phyloP scores from a whole-genome alignment of 1,284 basidiomycete species.

The Ceratobasidium papillatum region DNA sequence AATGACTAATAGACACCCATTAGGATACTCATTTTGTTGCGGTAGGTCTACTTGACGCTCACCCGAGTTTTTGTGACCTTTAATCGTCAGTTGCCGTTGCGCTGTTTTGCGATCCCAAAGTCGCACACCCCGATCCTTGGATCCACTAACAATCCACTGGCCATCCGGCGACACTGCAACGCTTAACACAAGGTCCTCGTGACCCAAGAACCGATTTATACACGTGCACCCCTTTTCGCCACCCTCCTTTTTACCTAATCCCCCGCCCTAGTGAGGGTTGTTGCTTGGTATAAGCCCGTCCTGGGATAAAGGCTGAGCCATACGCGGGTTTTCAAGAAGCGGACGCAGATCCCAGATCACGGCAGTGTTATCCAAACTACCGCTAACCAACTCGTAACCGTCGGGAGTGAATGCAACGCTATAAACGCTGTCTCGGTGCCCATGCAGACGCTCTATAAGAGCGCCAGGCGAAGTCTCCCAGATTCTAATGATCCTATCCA shows the following conservation, averaged over 20 bases:
- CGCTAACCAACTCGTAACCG: conserved; percentile 79
- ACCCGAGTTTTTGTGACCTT: conserved; percentile 90
- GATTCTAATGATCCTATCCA: conserved; percentile 86
- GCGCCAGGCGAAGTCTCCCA: conserved; percentile 82
- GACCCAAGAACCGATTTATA: conserved; percentile 81
- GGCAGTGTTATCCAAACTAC: conserved; percentile 86
- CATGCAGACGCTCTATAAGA: conserved; percentile 77
- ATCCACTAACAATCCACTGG: conserved; percentile 88
- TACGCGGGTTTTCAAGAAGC: conserved; percentile 49
- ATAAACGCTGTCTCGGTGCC: conserved; percentile 86
- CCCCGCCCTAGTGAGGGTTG: conserved; percentile 15
- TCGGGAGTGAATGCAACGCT: conserved; percentile 88
- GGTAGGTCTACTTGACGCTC: conserved; percentile 45
- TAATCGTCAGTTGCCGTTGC: conserved; percentile 81
- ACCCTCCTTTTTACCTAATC: conserved; percentile 55
- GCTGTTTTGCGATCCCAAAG: conserved; percentile 85
- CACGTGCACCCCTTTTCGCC: conserved; percentile 63
- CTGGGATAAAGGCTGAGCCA: conserved; percentile 46
- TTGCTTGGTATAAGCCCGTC: conserved; percentile 41
- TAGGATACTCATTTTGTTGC: conserved; percentile 30
- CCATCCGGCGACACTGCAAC: conserved; percentile 86
- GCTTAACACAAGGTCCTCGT: conserved; percentile 86
- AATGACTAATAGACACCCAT: conserved; percentile 64
- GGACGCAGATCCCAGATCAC: conserved; percentile 85
- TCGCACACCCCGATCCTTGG: conserved; percentile 88